Percentiles rank a stretch among this genome's conserved stretches.
Conservation (phyloP, 1,139 yeast genomes). For the Magnusiomyces paraingens region DNA sequence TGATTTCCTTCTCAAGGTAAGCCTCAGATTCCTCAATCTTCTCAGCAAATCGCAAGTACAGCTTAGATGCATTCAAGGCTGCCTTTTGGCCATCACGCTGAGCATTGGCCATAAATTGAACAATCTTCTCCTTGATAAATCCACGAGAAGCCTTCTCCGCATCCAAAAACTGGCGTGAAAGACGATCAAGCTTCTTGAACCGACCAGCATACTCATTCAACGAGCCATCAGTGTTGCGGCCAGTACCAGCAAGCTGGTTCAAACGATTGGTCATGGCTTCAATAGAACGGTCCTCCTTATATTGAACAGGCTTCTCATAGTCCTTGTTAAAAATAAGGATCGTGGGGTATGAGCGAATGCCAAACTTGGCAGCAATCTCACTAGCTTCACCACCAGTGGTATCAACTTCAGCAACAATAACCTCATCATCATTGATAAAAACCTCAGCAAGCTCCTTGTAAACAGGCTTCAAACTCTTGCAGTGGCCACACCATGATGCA, state of each 20-base stretch:
- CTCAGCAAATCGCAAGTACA: conserved; percentile 48
- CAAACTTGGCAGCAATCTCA: conserved; percentile 40
- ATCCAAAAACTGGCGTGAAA: conserved; percentile 19
- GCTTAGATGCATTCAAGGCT: conserved; percentile 24
- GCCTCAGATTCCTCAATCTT: conserved; percentile 42
- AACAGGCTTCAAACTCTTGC: conserved; percentile 58
- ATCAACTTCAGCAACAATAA: conserved; percentile 46
- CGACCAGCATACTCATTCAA: conserved; percentile 52
- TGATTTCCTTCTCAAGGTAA: conserved; percentile 46
- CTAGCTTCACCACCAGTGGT: conserved; percentile 43
- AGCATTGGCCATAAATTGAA: conserved; percentile 20
- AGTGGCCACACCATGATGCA: conserved; percentile 78
- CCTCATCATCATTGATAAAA: conserved; percentile 39
- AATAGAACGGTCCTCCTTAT: conserved; percentile 32
- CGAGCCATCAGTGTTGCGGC: conserved; percentile 49
- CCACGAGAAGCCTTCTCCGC: conserved; percentile 10
- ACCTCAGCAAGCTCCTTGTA: conserved; percentile 53
- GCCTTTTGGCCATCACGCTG: not conserved
- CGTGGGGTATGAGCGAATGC: conserved; percentile 47
- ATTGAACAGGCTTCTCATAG: not conserved
- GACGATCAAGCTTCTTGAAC: conserved; percentile 38
- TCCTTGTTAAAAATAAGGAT: conserved; percentile 46
- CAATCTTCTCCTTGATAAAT: conserved; percentile 11
- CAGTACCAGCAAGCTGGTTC: conserved; percentile 47
- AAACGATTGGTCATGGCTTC: conserved; percentile 44